phyloP scores from a whole-genome alignment of 2,329 filamentous ascomycete genomes.

The Didymella lethalis region DNA sequence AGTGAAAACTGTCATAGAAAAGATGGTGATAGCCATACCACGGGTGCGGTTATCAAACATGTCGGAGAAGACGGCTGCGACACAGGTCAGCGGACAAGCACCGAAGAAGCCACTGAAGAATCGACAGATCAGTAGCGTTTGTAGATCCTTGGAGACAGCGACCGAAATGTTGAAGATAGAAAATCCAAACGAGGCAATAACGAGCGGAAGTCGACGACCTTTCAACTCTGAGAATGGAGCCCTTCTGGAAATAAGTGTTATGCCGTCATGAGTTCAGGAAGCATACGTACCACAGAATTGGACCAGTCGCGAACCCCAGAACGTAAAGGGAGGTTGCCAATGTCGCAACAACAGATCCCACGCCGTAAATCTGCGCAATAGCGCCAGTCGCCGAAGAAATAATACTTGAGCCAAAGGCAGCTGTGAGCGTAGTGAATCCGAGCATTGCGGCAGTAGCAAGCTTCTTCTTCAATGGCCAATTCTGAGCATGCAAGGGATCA shows the following conservation, averaged over 20 bases:
- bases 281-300: slow-evolving; percentile 11
- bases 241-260: slow-evolving; percentile 56
- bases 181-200: slow-evolving; percentile 61
- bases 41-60: slow-evolving; percentile 59
- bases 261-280: no score
- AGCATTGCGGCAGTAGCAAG: slow-evolving; percentile 71
- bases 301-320: slow-evolving; percentile 41
- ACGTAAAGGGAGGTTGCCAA: slow-evolving; percentile 61
- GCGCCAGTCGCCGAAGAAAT: slow-evolving; percentile 51
- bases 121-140: slow-evolving; percentile 61
- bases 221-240: slow-evolving; percentile 63
- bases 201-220: slow-evolving; percentile 58
- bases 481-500: slow-evolving; percentile 85
- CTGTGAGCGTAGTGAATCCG: slow-evolving; percentile 73
- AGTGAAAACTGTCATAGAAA: slow-evolving; percentile 61
- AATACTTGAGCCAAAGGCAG: slow-evolving; percentile 68
- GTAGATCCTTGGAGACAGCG: slow-evolving; percentile 60
- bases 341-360: slow-evolving; percentile 58
- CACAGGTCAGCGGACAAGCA: slow-evolving; percentile 60
- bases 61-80: slow-evolving; percentile 64
- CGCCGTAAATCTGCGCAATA: slow-evolving; percentile 52
- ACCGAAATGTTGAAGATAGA: slow-evolving; percentile 60
- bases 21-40: slow-evolving; percentile 56
- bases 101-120: slow-evolving; percentile 64
- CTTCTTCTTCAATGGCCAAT: slow-evolving; percentile 85